A percentile compares a stretch with the other conserved stretches of the same genome.
These are phyloP conservation scores for Sanguinoderma infundibulare DNA, from an alignment of 1,284 basidiomycete species.

Conservation along the genomic window DNA sequence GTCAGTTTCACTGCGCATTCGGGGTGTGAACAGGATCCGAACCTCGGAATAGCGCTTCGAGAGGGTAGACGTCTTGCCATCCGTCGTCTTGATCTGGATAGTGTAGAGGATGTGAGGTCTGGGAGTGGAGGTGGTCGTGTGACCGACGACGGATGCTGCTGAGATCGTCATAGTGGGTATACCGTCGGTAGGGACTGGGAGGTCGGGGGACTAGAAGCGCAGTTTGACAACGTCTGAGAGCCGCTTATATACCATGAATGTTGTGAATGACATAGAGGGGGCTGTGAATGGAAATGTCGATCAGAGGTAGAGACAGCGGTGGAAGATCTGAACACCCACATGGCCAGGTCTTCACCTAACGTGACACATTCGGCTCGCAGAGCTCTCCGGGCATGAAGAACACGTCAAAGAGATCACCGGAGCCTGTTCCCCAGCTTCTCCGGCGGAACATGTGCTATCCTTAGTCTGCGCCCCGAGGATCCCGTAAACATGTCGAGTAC, in stretches of 20 bases:
- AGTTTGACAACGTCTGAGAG: not conserved
- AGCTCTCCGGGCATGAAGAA: constrained; percentile 1
- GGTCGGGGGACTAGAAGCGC: not conserved
- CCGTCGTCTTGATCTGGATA: constrained; percentile 40
- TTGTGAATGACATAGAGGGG: constrained; percentile 5
- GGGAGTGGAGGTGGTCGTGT: constrained; percentile 56
- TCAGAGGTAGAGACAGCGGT: constrained; percentile 6
- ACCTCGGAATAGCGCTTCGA: constrained; percentile 57
- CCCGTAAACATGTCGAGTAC: not conserved
- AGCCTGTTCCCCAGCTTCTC: constrained; percentile 1
- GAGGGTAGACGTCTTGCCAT: constrained; percentile 40
- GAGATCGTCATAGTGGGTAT: constrained; percentile 24
- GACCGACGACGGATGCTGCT: constrained; percentile 40
- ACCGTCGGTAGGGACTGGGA: constrained; percentile 2
- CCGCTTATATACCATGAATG: constrained; percentile 11
- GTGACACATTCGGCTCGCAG: constrained; percentile 1
- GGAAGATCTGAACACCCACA: constrained; percentile 11
- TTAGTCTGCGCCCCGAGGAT: not conserved
- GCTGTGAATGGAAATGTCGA: constrained; percentile 20
- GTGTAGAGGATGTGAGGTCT: constrained; percentile 54
- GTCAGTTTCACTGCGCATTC: not conserved
- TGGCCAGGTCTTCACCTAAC: constrained; percentile 9
- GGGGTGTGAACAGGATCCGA: constrained; percentile 20
- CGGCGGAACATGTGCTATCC: constrained; percentile 12
- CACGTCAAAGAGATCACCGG: constrained; percentile 19